Base-by-base conservation (phyloP, 1,139 yeast genomes). In the Saccharomyces hybrid region DNA sequence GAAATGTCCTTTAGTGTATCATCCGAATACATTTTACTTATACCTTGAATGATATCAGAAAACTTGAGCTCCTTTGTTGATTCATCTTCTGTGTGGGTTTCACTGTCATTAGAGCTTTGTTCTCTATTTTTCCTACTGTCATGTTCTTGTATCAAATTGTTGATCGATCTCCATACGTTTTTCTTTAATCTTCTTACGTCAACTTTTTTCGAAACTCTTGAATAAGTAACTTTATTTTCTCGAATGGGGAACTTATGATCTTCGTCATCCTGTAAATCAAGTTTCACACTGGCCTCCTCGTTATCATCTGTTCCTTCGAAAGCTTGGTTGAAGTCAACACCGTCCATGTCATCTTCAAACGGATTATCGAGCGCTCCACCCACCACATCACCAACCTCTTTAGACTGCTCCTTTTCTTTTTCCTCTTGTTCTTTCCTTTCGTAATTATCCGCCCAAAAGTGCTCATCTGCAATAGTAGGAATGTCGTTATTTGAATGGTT, bases 201-300 rank as follows among this genome's bases (percentile, higher is more conserved):
- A 19, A 93, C 96, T 60, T 85, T 79, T 68, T 90, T 91, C 3
- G 97, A 93, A 3, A 84, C 82, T 54, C 86, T 77, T 1, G 97
- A 88, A 64, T 84, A 90, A 58, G 79, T 83, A 50, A 90, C 83
- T 49, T 67, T 67, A 60, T 81, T 81, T 51, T 84, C 88, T 1
- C 57, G 54, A 7, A 56, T 49, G 16, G 56, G 56, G 85, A 55
- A 82, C 55, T 86, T 73, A 13, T 69, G 74, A 55, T 70, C 74
- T 25, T 74, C 63, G 5, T 75, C 76, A 13, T 77, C 77, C n/a
- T 73, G 66, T 55, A 52, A 28, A 52, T 14, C 13, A 25, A 16
- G 41, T 52, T 52, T 6, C 50, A 49, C 9, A 48, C 46, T 5
- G 60, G 65, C 6, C 8, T 58, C 52, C 19, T 59, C 71, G 38